Percentiles rank a stretch among this genome's conserved stretches.
phyloP scores from a whole-genome alignment of 805 yeast species.

The Komagataella kurtzmanii region DNA sequence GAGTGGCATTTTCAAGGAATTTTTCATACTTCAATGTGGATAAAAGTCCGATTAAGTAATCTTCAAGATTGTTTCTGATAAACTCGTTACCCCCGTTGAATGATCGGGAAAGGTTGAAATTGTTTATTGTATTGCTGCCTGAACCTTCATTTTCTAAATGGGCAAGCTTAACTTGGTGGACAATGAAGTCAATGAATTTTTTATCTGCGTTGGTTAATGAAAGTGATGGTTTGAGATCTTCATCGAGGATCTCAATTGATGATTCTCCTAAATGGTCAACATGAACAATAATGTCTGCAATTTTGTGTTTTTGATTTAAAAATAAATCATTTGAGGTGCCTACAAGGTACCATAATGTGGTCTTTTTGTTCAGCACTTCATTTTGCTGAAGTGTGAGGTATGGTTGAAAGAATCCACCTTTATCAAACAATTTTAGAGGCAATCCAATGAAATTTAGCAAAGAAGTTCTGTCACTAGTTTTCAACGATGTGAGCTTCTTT shows the following conservation, averaged over 20 bases:
- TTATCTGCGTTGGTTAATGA: constrained; percentile 49
- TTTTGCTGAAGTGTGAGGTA: constrained; percentile 90
- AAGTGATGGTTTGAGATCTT: constrained; percentile 27
- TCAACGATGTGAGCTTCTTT: constrained; percentile 51
- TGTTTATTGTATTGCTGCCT: constrained; percentile 14
- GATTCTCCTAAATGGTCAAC: constrained; percentile 29
- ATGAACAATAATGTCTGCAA: constrained; percentile 63
- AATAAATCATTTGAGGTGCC: constrained; percentile 85
- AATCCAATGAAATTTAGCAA: constrained; percentile 72
- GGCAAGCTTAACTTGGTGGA: constrained; percentile 28
- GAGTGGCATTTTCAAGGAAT: constrained; percentile 28
- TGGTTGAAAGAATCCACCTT: constrained; percentile 83
- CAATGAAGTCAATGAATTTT: constrained; percentile 55
- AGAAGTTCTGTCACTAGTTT: constrained; percentile 67
- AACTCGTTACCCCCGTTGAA: constrained; percentile 77
- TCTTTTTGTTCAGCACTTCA: constrained; percentile 47
- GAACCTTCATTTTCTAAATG: constrained; percentile 23
- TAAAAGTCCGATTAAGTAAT: constrained; percentile 66
- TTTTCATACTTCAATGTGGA: constrained; percentile 59
- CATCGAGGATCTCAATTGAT: constrained; percentile 31
- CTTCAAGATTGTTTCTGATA: constrained; percentile 80
- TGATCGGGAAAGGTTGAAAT: constrained; percentile 7
- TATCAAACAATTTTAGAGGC: constrained; percentile 76
- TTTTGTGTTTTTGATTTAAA: constrained; percentile 43
- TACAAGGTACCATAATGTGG: constrained; percentile 52